A percentile compares a stretch with the other conserved stretches of the same genome.
These are phyloP conservation scores for Paramecium primaurelia DNA, from an alignment of 73 alveolate genomes.

Conservation along the genomic window DNA sequence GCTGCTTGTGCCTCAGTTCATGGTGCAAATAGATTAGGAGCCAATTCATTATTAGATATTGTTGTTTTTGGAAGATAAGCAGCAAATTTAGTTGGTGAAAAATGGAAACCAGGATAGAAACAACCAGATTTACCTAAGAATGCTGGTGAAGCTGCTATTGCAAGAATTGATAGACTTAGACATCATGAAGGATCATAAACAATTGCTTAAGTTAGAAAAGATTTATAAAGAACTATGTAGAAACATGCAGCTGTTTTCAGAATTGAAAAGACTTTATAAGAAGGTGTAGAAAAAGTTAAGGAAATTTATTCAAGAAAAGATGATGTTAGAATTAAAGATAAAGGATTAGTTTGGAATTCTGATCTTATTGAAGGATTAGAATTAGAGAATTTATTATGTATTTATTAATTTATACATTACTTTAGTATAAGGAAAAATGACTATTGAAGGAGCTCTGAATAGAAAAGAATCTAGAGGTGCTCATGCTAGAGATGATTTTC, in stretches of 20 bases:
- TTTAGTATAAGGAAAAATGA: conserved; percentile 68
- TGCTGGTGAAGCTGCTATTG: conserved; percentile 94
- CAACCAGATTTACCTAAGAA: conserved; percentile 76
- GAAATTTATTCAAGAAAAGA: conserved; percentile 66
- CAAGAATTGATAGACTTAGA: conserved; percentile 88
- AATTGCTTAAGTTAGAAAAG: conserved; percentile 83
- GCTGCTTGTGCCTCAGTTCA: conserved; percentile 99
- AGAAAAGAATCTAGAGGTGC: conserved; percentile 91
- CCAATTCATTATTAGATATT: conserved; percentile 96
- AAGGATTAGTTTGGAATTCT: conserved; percentile 86
- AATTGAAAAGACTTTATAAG: conserved; percentile 72
- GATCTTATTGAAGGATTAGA: conserved; percentile 79
- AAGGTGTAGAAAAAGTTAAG: conserved; percentile 73
- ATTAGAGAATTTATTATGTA: conserved; percentile 75
- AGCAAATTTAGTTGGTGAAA: conserved; percentile 75
- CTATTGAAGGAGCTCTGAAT: conserved; percentile 71
- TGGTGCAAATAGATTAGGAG: conserved; percentile 99
- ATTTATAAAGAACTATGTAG: conserved; percentile 89
- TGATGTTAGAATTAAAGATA: conserved; percentile 77
- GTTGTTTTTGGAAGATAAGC: conserved; percentile 98
- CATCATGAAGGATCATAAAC: conserved; percentile 81
- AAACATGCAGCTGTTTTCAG: conserved; percentile 90
- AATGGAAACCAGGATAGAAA: conserved; percentile 80
- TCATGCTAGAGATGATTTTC: conserved; percentile 88
- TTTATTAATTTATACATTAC: background rate